Evolutionary conservation across 805 yeast species (phyloP), one percentile per base, ranked within the genome.

Genomic region (Lipomyces starkeyi): DNA sequence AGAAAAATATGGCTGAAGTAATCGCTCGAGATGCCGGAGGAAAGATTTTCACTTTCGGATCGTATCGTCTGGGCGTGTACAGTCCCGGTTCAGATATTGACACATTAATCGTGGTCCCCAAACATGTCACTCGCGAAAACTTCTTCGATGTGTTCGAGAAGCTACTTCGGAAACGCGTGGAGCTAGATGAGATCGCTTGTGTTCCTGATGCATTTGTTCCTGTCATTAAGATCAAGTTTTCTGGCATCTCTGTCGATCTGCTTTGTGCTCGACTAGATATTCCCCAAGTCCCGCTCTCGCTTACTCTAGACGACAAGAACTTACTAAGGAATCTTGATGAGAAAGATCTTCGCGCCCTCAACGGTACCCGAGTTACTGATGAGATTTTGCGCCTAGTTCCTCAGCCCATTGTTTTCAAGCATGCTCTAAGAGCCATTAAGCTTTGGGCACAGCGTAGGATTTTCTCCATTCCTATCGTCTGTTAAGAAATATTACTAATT

Each of bases 171-270:
- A 81, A 83, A 70, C 84, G 97, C 71, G 86, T 90, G 0, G 99
- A 94, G 76, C 77, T 95, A 68, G 96, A 93, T 71, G 98, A 95
- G 78, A 89, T 94, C 20, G 89, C 95, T 17, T 85, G 97, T 1
- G 98, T 95, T 8, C 97, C 97, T 0, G 98, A 93, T 78, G 98
- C 98, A 0, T 95, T 86, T 81, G 98, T 95, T n/a, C 99, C 99
- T 1, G 91, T 95, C 74, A 93, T 95, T 73, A 94, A 92, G 78
- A 85, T 93, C 63, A 91, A 91, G 72, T 92, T 93, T 76, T 85
- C 85, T 71, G 98, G 98, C 0, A 91, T 95, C n/a, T 90, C 96
- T 6, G 92, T 95, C 69, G 99, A 95, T 86, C 82, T 95, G 75
- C 86, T 93, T 73, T 91, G 88, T 79, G 97, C 97, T 2, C 84